phyloP scores from a whole-genome alignment of 441 rosid genomes.

The Jatropha multifida region DNA sequence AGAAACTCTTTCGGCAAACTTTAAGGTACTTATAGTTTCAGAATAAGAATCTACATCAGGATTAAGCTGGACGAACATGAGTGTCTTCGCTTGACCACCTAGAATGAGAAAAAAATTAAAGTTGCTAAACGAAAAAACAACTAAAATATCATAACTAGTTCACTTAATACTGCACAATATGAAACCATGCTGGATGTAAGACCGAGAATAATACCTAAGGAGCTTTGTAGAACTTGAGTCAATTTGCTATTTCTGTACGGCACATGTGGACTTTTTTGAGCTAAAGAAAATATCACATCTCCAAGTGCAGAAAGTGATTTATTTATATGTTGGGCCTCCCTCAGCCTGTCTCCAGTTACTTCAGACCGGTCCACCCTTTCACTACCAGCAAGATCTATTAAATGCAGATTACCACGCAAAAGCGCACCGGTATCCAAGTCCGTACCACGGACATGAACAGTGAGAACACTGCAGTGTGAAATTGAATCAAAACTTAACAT shows the following conservation, averaged over 20 bases:
- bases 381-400: slow-evolving; percentile 41
- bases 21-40: slow-evolving; percentile 38
- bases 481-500: slow-evolving; percentile 7
- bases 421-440: slow-evolving; percentile 32
- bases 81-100: slow-evolving; percentile 46
- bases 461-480: slow-evolving; percentile 32
- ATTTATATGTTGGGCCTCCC: slow-evolving; percentile 42
- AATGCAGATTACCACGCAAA: slow-evolving; percentile 35
- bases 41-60: slow-evolving; percentile 38
- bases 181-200: neutral
- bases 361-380: slow-evolving; percentile 42
- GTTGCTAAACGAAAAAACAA: neutral
- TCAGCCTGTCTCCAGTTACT: slow-evolving; percentile 38
- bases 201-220: slow-evolving; percentile 27
- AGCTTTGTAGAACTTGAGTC: slow-evolving; percentile 40
- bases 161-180: neutral
- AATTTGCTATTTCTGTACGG: slow-evolving; percentile 44
- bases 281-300: slow-evolving; percentile 38
- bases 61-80: slow-evolving; percentile 45
- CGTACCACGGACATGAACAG: slow-evolving; percentile 36
- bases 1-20: slow-evolving; percentile 45
- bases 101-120: neutral
- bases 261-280: slow-evolving; percentile 37
- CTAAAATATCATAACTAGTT: neutral
- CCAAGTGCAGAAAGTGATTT: slow-evolving; percentile 40